Evolutionary conservation across 768 basidiomycete genomes (phyloP).

Genomic region (Serendipita vermifera): DNA sequence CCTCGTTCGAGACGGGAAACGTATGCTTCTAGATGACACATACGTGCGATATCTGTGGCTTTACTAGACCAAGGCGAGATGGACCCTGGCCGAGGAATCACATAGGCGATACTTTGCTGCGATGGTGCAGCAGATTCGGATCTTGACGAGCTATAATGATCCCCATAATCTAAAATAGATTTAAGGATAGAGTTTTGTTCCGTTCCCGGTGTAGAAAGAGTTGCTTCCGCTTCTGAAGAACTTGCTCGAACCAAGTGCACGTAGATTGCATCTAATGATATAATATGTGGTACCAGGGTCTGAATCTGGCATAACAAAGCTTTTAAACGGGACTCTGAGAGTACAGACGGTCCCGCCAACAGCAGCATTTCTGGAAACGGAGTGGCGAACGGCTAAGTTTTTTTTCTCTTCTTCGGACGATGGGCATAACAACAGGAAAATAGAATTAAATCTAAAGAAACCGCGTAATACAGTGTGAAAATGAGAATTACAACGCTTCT

Average conservation of each 20-base stretch:
- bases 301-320: slow-evolving; percentile 51
- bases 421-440: background rate
- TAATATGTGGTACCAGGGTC: slow-evolving; percentile 36
- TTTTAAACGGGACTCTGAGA: slow-evolving; percentile 59
- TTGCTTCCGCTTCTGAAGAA: slow-evolving; percentile 31
- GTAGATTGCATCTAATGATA: slow-evolving; percentile 69
- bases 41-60: slow-evolving; percentile 83
- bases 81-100: slow-evolving; percentile 75
- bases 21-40: slow-evolving; percentile 65
- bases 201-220: slow-evolving; percentile 36
- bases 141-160: too few species aligned
- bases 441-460: too few species aligned
- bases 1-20: slow-evolving; percentile 84
- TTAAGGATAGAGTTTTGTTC: slow-evolving; percentile 42
- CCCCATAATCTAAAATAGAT: slow-evolving; percentile 73
- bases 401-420: too few species aligned
- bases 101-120: slow-evolving; percentile 42
- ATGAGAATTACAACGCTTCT: too few species aligned
- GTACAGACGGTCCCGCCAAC: slow-evolving; percentile 60
- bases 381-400: background rate
- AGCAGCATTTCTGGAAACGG: slow-evolving; percentile 46
- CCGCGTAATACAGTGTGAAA: too few species aligned
- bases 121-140: slow-evolving; percentile 27
- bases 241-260: slow-evolving; percentile 70
- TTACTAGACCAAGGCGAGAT: slow-evolving; percentile 99